Base-by-base conservation (phyloP, 2,329 filamentous ascomycete species). In the Fusarium sp. region DNA sequence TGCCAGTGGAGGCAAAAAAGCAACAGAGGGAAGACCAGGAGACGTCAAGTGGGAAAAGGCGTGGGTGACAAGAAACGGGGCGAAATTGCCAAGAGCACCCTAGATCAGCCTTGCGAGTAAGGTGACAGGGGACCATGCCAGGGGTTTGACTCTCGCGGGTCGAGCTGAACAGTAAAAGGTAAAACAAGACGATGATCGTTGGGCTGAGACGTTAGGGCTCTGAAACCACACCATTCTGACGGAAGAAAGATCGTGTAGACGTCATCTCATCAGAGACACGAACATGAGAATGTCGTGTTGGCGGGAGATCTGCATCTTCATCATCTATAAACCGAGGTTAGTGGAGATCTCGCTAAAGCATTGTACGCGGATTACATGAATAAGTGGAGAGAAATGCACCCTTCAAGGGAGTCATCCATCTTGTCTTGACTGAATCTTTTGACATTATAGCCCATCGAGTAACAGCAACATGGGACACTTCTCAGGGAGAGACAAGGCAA, bases 291-390 rank as follows among this genome's bases (percentile, higher is more conserved):
- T 56, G 32, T 25, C 35, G 50, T 20, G 60, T 65, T 72, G 50
- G 59, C 64, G 45, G 64, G 64, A 52, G 70, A 58, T 56, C 70
- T 48, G 37, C 54, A 59, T 70, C 61, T 62, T 72, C 71, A 69
- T 50, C 57, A 48, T 67, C 27, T 62, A 56, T 39, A 60, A 72
- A 58, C 71, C 68, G 72, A 74, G 72, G 72, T 67, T 74, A 54
- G 71, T 72, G 64, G 72, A 63, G 50, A 14, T 54, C 45, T 62
- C 48, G 71, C 66, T 41, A 71, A 57, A 50, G 35, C 23, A 18
- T 37, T 39, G 18, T 41, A 41, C 52, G 20, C n/a, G 52, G n/a
- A 37, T 37, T 45, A 52, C 18, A 32, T 43, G 23, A 43, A 48
- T 68, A 18, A 35, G 59, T 52, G 60, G 43, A 16, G 30, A 43